Percentiles rank a stretch among this genome's conserved stretches.
Evolutionary conservation across 2,329 filamentous ascomycete genomes (phyloP).

Genomic region (Fusarium luffae): DNA sequence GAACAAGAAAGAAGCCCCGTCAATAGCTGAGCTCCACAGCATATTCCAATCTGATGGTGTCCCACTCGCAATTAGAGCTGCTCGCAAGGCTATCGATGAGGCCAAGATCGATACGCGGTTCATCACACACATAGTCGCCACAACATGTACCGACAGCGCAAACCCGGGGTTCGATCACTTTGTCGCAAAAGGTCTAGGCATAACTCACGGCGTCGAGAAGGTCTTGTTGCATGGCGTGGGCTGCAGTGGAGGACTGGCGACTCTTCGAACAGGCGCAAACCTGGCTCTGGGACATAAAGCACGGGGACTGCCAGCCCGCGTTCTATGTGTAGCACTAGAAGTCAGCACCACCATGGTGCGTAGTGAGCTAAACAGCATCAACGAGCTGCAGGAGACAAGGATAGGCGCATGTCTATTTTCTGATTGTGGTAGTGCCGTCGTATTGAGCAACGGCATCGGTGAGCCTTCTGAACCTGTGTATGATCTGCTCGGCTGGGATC

Average conservation of each 20-base stretch:
- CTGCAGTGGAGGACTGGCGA: slow-evolving; percentile 72
- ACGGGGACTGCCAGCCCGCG: slow-evolving; percentile 67
- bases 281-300: slow-evolving; percentile 72
- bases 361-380: slow-evolving; percentile 72
- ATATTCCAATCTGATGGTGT: slow-evolving; percentile 68
- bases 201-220: slow-evolving; percentile 70
- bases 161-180: slow-evolving; percentile 77
- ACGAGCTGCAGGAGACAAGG: slow-evolving; percentile 67
- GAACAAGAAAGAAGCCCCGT: slow-evolving; percentile 63
- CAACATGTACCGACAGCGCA: slow-evolving; percentile 75
- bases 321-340: slow-evolving; percentile 74
- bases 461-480: slow-evolving; percentile 60
- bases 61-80: slow-evolving; percentile 66
- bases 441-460: slow-evolving; percentile 73
- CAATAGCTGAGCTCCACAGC: slow-evolving; percentile 65
- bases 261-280: slow-evolving; percentile 72
- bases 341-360: slow-evolving; percentile 70
- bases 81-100: slow-evolving; percentile 66
- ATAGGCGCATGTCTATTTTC: slow-evolving; percentile 76
- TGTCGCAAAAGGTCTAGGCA: slow-evolving; percentile 67
- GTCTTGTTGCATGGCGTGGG: slow-evolving; percentile 74
- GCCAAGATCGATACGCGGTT: slow-evolving; percentile 61
- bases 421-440: slow-evolving; percentile 73
- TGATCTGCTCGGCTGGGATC: slow-evolving; percentile 73
- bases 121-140: slow-evolving; percentile 75